Conservation (phyloP, 805 yeast genomes). For the Geotrichum ghanense region DNA sequence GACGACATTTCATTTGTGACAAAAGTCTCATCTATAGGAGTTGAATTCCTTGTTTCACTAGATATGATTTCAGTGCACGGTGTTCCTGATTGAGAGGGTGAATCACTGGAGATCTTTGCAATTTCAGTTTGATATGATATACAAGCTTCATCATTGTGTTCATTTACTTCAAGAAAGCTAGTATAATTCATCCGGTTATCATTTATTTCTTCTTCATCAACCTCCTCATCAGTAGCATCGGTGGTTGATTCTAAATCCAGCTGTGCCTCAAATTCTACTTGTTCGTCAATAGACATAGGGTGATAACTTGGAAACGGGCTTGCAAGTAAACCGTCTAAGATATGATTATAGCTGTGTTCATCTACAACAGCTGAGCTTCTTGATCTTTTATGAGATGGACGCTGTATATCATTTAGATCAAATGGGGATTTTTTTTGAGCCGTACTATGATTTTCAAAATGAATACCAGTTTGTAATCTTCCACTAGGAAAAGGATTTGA, state of each 20-base stretch:
- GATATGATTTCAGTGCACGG: not conserved
- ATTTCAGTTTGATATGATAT: too few relatives aligned
- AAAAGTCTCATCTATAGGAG: not conserved
- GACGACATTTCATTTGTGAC: not conserved
- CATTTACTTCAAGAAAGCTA: too few relatives aligned
- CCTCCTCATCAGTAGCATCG: not conserved
- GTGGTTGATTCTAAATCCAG: not conserved
- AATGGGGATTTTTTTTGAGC: too few relatives aligned
- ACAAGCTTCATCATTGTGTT: too few relatives aligned
- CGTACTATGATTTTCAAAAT: too few relatives aligned
- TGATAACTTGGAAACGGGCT: not conserved
- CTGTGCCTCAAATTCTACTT: conserved; percentile 1
- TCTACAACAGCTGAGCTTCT: not conserved
- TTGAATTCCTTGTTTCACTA: not conserved
- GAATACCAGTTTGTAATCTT: too few relatives aligned
- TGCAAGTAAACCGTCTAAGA: not conserved
- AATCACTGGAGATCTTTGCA: not conserved
- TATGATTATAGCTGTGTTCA: not conserved
- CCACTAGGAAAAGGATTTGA: too few relatives aligned
- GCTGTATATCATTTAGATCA: not conserved
- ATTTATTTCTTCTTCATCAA: not conserved
- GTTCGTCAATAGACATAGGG: not conserved
- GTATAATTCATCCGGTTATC: not conserved
- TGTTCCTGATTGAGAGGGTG: not conserved
- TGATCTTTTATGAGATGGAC: not conserved